Conservation (phyloP, 176 grass and related monocot genomes). For the Ensete glaucum region DNA sequence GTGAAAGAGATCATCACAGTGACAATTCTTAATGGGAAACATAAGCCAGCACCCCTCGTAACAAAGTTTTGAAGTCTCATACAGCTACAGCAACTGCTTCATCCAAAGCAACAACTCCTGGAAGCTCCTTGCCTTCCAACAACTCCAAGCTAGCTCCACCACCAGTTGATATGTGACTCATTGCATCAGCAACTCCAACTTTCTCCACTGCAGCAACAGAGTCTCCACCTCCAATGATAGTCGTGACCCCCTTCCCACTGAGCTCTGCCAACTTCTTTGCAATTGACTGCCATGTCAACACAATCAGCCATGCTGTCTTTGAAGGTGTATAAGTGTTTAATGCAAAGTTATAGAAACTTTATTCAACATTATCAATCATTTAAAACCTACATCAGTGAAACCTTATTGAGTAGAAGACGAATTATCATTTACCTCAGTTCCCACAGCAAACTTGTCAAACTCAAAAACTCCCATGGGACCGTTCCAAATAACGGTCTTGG, state of each 20-base stretch:
- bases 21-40: not conserved
- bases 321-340: not conserved
- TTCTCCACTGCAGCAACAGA: slow-evolving; percentile 32
- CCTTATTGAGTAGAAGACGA: not conserved
- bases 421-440: slow-evolving; percentile 29
- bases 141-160: slow-evolving; percentile 45
- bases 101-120: slow-evolving; percentile 33
- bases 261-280: slow-evolving; percentile 43
- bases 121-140: slow-evolving; percentile 46
- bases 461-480: slow-evolving; percentile 53
- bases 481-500: slow-evolving; percentile 49
- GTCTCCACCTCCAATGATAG: slow-evolving; percentile 39
- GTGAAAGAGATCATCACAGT: not conserved
- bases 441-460: slow-evolving; percentile 36
- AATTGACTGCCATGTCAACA: slow-evolving; percentile 25
- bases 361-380: not conserved
- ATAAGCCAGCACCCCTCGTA: not conserved
- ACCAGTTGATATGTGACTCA: slow-evolving; percentile 50
- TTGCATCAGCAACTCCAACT: slow-evolving; percentile 25
- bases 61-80: not conserved
- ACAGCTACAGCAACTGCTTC: slow-evolving; percentile 28
- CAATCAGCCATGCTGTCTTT: not conserved
- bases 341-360: not conserved
- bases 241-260: slow-evolving; percentile 30
- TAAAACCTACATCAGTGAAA: not conserved